phyloP scores from a whole-genome alignment of 495 filamentous ascomycete species.

The Darksidea phi region DNA sequence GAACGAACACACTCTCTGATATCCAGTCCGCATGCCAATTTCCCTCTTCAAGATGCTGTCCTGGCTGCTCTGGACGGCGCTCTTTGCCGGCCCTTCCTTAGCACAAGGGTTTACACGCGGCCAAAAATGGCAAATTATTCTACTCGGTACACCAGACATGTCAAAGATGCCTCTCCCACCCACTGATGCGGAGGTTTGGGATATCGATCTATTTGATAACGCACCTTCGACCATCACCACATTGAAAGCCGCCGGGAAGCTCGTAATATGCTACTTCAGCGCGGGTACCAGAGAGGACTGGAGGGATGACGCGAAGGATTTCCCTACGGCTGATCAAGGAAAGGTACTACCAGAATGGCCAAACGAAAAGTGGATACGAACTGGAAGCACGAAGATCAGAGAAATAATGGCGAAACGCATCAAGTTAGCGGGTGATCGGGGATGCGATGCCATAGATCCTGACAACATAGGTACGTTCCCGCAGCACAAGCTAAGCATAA shows the following conservation, averaged over 20 bases:
- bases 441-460: constrained; percentile 71
- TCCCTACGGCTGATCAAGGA: constrained; percentile 53
- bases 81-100: constrained; percentile 2
- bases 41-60: constrained; percentile 10
- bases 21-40: not conserved
- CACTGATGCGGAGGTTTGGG: constrained; percentile 52
- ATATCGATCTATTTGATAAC: constrained; percentile 64
- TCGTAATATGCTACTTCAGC: constrained; percentile 73
- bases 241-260: constrained; percentile 52
- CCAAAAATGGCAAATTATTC: constrained; percentile 31
- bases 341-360: constrained; percentile 60
- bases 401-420: constrained; percentile 61
- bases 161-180: constrained; percentile 27
- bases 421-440: constrained; percentile 56
- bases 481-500: not conserved
- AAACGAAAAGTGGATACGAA: constrained; percentile 65
- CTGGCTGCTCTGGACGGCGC: constrained; percentile 14
- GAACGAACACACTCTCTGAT: not conserved
- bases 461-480: constrained; percentile 53
- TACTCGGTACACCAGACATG: constrained; percentile 19
- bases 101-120: constrained; percentile 14
- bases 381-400: constrained; percentile 51
- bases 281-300: constrained; percentile 64
- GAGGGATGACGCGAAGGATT: constrained; percentile 56
- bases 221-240: constrained; percentile 45